A percentile compares a stretch with the other conserved stretches of the same genome.
These are phyloP conservation scores for Candida gigantensis DNA, from an alignment of 1,139 yeast genomes.

Conservation along the genomic window DNA sequence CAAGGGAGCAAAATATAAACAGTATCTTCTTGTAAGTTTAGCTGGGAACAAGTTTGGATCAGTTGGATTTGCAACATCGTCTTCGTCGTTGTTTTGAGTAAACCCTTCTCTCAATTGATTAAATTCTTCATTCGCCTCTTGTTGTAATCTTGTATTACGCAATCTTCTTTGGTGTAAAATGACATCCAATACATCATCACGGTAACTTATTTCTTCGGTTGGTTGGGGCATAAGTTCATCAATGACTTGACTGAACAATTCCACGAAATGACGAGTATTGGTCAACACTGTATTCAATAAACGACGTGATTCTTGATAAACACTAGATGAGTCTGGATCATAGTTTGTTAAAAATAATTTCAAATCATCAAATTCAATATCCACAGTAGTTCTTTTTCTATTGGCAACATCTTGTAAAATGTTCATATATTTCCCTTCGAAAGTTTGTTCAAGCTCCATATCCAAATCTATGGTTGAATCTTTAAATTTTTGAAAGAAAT, in stretches of 20 bases:
- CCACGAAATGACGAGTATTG: constrained; percentile 79
- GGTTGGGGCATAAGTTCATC: constrained; percentile 87
- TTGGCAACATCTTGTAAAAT: constrained; percentile 82
- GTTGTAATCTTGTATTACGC: constrained; percentile 72
- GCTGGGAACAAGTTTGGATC: constrained; percentile 66
- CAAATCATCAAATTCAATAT: constrained; percentile 83
- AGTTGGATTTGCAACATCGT: constrained; percentile 18
- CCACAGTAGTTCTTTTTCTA: constrained; percentile 68
- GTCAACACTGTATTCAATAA: constrained; percentile 61
- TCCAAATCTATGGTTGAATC: constrained; percentile 27
- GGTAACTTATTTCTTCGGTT: constrained; percentile 71
- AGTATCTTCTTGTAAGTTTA: constrained; percentile 81
- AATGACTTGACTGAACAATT: constrained; percentile 69
- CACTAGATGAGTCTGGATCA: constrained; percentile 13
- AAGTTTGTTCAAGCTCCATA: constrained; percentile 13
- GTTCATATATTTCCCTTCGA: constrained; percentile 60
- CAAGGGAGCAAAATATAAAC: constrained; percentile 82
- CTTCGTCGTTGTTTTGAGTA: constrained; percentile 14
- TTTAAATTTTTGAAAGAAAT: constrained; percentile 64
- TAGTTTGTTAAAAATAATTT: constrained; percentile 60
- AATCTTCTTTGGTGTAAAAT: constrained; percentile 86
- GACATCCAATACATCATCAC: constrained; percentile 91
- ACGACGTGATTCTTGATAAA: constrained; percentile 28
- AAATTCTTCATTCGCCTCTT: constrained; percentile 61
- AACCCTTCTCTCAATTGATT: constrained; percentile 42